phyloP scores from a whole-genome alignment of 2,329 filamentous ascomycete genomes.

The Pseudocercospora musae region DNA sequence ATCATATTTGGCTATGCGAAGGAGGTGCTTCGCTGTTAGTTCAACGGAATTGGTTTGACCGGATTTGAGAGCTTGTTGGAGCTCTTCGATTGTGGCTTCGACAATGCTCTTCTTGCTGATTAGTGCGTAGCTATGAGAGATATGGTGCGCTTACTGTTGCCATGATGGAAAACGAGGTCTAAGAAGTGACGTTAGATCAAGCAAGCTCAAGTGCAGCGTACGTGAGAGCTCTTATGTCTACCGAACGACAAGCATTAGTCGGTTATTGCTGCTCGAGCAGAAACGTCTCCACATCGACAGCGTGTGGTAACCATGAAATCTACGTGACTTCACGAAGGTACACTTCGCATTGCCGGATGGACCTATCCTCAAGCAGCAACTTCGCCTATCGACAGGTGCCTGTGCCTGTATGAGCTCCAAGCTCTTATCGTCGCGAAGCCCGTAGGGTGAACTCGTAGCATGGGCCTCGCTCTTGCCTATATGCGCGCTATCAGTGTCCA shows the following conservation, averaged over 20 bases:
- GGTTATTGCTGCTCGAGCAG: background rate
- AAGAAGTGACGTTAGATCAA: background rate
- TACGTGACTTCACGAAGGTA: background rate
- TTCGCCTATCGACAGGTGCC: background rate
- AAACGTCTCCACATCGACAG: background rate
- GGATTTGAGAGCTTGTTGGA: conserved; percentile 39
- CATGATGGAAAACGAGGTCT: background rate
- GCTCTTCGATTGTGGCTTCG: conserved; percentile 44
- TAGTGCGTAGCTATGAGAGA: background rate
- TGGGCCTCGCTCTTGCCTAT: background rate
- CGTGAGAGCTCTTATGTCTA: background rate
- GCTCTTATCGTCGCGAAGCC: background rate
- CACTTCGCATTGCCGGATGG: background rate
- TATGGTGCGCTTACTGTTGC: background rate
- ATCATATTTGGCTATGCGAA: conserved; percentile 47
- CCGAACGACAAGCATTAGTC: background rate
- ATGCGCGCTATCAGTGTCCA: background rate
- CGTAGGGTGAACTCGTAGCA: background rate
- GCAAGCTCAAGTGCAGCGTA: background rate
- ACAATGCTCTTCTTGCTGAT: conserved; percentile 22
- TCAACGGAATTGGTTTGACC: conserved; percentile 43
- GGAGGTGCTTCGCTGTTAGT: conserved; percentile 44
- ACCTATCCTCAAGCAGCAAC: background rate
- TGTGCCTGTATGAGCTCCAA: background rate
- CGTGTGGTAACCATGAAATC: background rate